phyloP scores from a whole-genome alignment of 495 filamentous ascomycete genomes.

The Oidiodendron maius region DNA sequence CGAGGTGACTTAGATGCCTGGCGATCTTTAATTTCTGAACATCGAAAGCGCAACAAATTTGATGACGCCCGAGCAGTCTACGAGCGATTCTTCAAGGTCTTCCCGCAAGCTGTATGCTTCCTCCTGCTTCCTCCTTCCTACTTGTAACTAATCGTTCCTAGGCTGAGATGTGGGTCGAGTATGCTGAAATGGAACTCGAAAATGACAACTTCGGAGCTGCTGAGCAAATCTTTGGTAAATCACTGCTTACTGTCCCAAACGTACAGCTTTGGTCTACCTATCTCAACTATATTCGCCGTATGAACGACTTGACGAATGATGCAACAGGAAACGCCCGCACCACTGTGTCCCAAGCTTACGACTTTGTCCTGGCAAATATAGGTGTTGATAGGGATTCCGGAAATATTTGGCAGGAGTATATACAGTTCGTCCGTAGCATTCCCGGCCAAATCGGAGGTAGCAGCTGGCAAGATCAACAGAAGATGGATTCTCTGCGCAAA shows the following conservation, averaged over 20 bases:
- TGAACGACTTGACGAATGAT: constrained; percentile 80
- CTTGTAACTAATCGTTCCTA: constrained; percentile 30
- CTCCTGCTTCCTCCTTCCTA: background rate
- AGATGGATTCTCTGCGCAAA: constrained; percentile 89
- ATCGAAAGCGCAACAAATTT: constrained; percentile 72
- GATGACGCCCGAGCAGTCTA: constrained; percentile 77
- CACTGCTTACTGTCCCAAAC: constrained; percentile 66
- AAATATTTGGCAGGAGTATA: constrained; percentile 85
- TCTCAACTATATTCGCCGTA: constrained; percentile 87
- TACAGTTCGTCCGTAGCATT: constrained; percentile 79
- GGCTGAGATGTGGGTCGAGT: constrained; percentile 86
- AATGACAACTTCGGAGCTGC: constrained; percentile 68
- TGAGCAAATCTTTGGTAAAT: constrained; percentile 75
- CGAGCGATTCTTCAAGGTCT: constrained; percentile 78
- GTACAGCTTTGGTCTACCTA: constrained; percentile 90
- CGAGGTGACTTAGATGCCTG: constrained; percentile 87
- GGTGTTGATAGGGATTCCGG: constrained; percentile 92
- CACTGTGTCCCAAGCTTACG: constrained; percentile 77
- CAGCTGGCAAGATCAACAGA: constrained; percentile 93
- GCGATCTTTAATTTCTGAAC: constrained; percentile 79
- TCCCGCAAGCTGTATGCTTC: constrained; percentile 80
- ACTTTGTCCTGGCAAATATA: constrained; percentile 82
- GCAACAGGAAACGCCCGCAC: constrained; percentile 65
- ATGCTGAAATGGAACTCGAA: constrained; percentile 80
- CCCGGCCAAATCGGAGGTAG: constrained; percentile 80